Evolutionary conservation across 2,329 filamentous ascomycete species (phyloP).

Genomic region (Aspergillus unguis): DNA sequence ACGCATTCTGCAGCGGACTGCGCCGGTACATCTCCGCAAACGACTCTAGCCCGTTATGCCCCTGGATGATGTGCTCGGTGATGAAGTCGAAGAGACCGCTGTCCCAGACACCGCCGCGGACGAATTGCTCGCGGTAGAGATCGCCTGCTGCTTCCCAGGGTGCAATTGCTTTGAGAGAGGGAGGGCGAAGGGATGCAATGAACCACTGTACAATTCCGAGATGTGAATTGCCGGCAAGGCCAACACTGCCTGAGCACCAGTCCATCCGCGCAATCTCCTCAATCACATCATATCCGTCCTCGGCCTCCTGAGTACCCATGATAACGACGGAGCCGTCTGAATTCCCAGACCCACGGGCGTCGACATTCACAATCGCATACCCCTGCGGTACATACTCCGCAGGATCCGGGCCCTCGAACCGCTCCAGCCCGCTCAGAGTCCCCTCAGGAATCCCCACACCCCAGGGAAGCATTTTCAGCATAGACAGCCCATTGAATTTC

Average conservation of each 20-base stretch:
- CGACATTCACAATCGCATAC: conserved; percentile 36
- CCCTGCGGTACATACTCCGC: conserved; percentile 30
- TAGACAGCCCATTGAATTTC: conserved; percentile 31
- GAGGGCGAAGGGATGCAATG: conserved; percentile 42
- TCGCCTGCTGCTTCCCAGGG: conserved; percentile 51
- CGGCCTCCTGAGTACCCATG: conserved; percentile 45
- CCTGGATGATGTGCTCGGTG: conserved; percentile 38
- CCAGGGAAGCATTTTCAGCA: conserved; percentile 39
- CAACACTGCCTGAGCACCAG: conserved; percentile 47
- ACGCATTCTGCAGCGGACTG: conserved; percentile 32
- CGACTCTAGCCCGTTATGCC: conserved; percentile 28
- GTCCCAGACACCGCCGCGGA: conserved; percentile 38
- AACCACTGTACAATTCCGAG: conserved; percentile 46
- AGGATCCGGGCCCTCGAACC: conserved; percentile 46
- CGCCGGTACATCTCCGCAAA: conserved; percentile 43
- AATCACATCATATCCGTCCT: conserved; percentile 47
- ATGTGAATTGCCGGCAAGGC: conserved; percentile 45
- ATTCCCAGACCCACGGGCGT: conserved; percentile 33
- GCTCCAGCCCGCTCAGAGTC: conserved; percentile 33
- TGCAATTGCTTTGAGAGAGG: conserved; percentile 43
- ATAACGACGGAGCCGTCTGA: conserved; percentile 37
- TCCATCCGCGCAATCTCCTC: conserved; percentile 40
- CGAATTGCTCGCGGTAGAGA: conserved; percentile 48
- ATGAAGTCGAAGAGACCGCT: conserved; percentile 44
- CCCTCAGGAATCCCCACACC: conserved; percentile 34